Evolutionary conservation across 148 eudicot genomes (phyloP).

Genomic region (Fallopia convolvulus): DNA sequence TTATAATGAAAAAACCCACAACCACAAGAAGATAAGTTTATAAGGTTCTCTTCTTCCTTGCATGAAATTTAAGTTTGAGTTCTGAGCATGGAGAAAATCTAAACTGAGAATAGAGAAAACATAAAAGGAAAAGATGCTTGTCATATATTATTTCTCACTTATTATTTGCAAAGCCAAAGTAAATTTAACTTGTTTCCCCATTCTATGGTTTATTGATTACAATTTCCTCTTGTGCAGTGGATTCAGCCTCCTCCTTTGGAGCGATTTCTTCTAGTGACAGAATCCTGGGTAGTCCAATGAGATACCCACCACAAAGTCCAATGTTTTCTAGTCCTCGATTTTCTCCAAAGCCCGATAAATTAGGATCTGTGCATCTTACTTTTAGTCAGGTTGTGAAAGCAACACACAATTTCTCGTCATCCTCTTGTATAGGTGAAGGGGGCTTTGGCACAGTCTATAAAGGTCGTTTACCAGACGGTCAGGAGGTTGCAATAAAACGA

Average conservation of each 20-base stretch:
- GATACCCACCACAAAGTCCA: slow-evolving; percentile 71
- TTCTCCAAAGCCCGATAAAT: slow-evolving; percentile 55
- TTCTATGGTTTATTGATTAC: not conserved
- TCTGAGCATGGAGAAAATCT: not conserved
- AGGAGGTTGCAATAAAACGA: slow-evolving; percentile 82
- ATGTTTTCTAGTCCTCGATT: slow-evolving; percentile 64
- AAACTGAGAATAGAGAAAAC: not conserved
- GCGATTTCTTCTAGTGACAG: slow-evolving; percentile 45
- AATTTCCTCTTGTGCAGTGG: slow-evolving; percentile 41
- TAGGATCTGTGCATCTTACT: slow-evolving; percentile 65
- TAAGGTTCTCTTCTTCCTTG: not conserved
- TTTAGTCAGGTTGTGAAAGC: slow-evolving; percentile 57
- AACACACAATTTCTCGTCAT: slow-evolving; percentile 68
- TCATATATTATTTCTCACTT: not conserved
- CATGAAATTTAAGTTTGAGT: not conserved
- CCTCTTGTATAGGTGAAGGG: slow-evolving; percentile 75
- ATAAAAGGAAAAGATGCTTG: not conserved
- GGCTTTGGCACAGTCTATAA: slow-evolving; percentile 93
- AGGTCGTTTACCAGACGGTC: slow-evolving; percentile 71
- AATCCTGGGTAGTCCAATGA: slow-evolving; percentile 55
- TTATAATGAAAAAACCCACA: not conserved
- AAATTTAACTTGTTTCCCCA: not conserved
- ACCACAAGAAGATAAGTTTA: not conserved
- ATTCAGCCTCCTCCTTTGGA: slow-evolving; percentile 62
- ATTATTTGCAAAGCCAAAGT: not conserved